Base-by-base conservation (phyloP, 2,329 filamentous ascomycete species). In the Pyrenophora graminea region DNA sequence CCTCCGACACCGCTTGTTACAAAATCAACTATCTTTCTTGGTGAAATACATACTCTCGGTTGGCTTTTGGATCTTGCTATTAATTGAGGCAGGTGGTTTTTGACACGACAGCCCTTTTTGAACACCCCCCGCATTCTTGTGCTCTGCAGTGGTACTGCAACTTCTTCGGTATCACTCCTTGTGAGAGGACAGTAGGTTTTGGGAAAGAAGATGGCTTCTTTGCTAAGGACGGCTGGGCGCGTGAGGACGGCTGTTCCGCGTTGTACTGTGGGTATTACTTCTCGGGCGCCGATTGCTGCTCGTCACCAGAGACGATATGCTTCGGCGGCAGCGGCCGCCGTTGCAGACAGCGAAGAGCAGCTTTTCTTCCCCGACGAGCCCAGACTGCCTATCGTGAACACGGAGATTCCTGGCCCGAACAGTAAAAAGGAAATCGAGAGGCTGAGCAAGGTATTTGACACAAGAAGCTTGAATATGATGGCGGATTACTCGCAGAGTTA, bases 401-500 rank as follows among this genome's bases (percentile, higher is more conserved):
- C 82, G 2, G 67, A 76, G 33, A 88, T 96, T 50, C 91, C 91
- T 0, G 91, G 91, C 0, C 90, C 90, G 32, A 82, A 86, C 77
- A 85, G 86, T 73, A 81, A 85, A 77, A 82, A 85, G 63, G 82
- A 83, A 43, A 85, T 89, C 58, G 79, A 85, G 56, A 84, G 90
- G 71, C 82, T 96, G 56, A 79, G 88, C 75, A 79, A 86, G 68
- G 88, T 95, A 53, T 95, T 94, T 68, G 91, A 96, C 73, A 93
- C 89, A 4, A 83, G 91, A 55, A 91, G 87, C 75, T 77, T 93
- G 77, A 95, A 94, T 79, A 75, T 76, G 72, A 74, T 75, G 69
- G 65, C 67, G 38, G 64, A 76, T 48, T 75, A 74, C 53, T 56
- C 58, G 42, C 61, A 55, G 45, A 74, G 71, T 59, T 68, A 65